phyloP scores from a whole-genome alignment of 208 protist genomes.

The Eutreptiella sp. region DNA sequence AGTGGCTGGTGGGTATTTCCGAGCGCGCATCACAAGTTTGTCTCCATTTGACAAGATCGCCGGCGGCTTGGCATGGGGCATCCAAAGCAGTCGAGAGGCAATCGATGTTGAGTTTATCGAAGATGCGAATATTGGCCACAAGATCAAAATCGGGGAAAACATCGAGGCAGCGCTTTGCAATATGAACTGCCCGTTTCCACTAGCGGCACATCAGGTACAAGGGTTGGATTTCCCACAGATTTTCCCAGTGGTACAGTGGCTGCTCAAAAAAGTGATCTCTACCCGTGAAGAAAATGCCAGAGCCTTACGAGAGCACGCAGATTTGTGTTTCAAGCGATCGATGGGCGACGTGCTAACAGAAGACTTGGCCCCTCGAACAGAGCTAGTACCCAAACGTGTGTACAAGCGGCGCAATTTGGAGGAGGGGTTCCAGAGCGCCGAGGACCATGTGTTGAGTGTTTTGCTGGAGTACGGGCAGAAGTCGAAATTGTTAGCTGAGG shows the following conservation, averaged over 20 bases:
- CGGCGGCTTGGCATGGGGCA: slow-evolving; percentile 68
- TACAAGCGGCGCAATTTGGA: not conserved
- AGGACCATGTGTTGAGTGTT: slow-evolving; percentile 35
- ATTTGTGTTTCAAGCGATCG: slow-evolving; percentile 47
- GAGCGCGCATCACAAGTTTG: slow-evolving; percentile 53
- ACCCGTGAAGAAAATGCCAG: slow-evolving; percentile 55
- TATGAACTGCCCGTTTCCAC: slow-evolving; percentile 58
- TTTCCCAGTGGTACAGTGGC: slow-evolving; percentile 64
- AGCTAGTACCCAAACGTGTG: slow-evolving; percentile 11
- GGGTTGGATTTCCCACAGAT: slow-evolving; percentile 59
- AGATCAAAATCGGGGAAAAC: slow-evolving; percentile 44
- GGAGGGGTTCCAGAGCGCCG: not conserved
- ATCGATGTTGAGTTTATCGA: slow-evolving; percentile 74
- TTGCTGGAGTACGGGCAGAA: slow-evolving; percentile 48
- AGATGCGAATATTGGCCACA: slow-evolving; percentile 57
- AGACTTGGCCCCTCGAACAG: not conserved
- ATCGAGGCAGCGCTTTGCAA: slow-evolving; percentile 23
- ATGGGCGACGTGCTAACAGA: slow-evolving; percentile 8
- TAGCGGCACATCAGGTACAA: slow-evolving; percentile 57
- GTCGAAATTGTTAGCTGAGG: slow-evolving; percentile 10
- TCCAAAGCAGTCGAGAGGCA: slow-evolving; percentile 50
- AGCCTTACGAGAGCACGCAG: slow-evolving; percentile 44
- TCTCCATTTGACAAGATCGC: slow-evolving; percentile 68
- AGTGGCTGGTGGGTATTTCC: slow-evolving; percentile 65
- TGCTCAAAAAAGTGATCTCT: slow-evolving; percentile 60